These are phyloP conservation scores for Acmispon strigosus DNA, from an alignment of 306 rosid species.

Conservation along the genomic window DNA sequence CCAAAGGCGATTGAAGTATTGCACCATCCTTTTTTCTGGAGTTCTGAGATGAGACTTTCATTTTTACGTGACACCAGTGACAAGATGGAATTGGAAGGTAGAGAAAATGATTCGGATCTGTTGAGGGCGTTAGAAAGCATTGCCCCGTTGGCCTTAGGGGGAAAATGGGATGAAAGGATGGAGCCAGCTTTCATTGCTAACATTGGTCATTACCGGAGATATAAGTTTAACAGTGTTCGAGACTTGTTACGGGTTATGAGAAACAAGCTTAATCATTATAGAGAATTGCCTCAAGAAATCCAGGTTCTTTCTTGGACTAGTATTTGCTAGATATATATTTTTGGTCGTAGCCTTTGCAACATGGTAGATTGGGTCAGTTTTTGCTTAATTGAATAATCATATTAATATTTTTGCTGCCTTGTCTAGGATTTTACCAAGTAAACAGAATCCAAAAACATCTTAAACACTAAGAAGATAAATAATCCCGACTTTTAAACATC, in stretches of 20 bases:
- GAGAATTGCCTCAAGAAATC: constrained; percentile 73
- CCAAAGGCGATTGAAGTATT: constrained; percentile 74
- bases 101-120: constrained; percentile 40
- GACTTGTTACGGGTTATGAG: constrained; percentile 81
- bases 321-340: neutral
- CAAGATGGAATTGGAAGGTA: constrained; percentile 70
- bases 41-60: constrained; percentile 62
- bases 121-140: constrained; percentile 51
- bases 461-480: neutral
- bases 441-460: neutral
- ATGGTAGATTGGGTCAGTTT: neutral
- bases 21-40: constrained; percentile 85
- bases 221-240: constrained; percentile 69
- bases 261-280: constrained; percentile 72
- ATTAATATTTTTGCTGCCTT: neutral
- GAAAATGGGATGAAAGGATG: constrained; percentile 71
- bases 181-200: constrained; percentile 52
- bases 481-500: too few relatives aligned
- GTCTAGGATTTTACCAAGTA: neutral
- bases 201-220: constrained; percentile 67
- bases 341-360: neutral
- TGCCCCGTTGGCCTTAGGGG: constrained; percentile 50
- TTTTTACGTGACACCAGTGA: constrained; percentile 83
- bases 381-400: neutral
- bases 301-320: constrained; percentile 46